Evolutionary conservation across 129 eudicot species (phyloP), one percentile per base, ranked within the genome.

Genomic region (Dittrichia graveolens): DNA sequence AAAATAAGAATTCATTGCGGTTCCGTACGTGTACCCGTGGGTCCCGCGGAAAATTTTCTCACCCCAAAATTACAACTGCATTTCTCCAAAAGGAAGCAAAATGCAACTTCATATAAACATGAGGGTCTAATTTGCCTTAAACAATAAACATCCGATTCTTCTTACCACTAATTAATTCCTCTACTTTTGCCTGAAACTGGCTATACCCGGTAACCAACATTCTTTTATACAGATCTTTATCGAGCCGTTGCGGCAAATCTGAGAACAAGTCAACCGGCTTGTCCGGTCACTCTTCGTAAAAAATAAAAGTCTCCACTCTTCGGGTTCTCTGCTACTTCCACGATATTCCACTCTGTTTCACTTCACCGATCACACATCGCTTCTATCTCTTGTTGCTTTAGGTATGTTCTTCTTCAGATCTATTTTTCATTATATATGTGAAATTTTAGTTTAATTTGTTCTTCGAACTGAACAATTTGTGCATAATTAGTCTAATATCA

Each of bases 301-400:
- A 24, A 40, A n/a, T n/a, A n/a, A 69, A 79, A 74, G 75, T 61
- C 63, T 49, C 45, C 19, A 66, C 46, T 55, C 74, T 69, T 16
- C 60, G 46, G 19, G 73, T 62, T 50, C 61, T 72, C 65, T 59
- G 69, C 45, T 53, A 61, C 69, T 38, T 74, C 31, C 70, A 18
- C 35, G 7, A 58, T 38, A 38, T 43, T 49, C 50, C 39, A 19
- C 64, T 59, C 72, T 75, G 48, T 68, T 52, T 35, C 76, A 61
- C 69, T 74, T 73, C 69, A 74, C 74, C 73, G 77, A 75, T 69
- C 84, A 61, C 84, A 74, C 61, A 58, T 54, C 78, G 52, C 5
- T 38, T 67, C 80, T n/a, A 41, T 71, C 68, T 71, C 68, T 40
- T 57, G 69, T 65, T 44, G 24, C 47, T 73, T 11, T 49, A 67